Percentiles rank a stretch among this genome's conserved stretches.
Evolutionary conservation across 768 basidiomycete species (phyloP).

Genomic region (Tulasnella calospora): DNA sequence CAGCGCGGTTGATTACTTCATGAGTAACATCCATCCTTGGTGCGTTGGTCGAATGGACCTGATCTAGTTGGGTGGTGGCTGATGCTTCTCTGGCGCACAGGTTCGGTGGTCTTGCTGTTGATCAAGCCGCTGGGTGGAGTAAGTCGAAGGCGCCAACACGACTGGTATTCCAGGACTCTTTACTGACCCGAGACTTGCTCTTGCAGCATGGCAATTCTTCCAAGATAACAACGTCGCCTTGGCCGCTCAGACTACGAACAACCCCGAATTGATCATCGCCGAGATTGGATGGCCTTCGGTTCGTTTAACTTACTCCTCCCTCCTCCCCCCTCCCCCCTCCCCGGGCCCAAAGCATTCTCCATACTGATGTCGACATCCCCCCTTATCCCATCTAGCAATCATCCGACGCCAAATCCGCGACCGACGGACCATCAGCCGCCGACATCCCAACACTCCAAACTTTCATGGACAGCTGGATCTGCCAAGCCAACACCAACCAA

Average conservation of each 20-base stretch:
- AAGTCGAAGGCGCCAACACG: background rate
- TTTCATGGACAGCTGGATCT: conserved; percentile 84
- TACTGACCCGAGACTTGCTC: background rate
- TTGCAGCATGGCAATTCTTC: conserved; percentile 60
- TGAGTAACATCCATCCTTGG: conserved; percentile 83
- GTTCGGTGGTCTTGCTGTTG: conserved; percentile 77
- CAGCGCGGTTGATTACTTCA: conserved; percentile 60
- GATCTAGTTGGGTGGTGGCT: conserved; percentile 29
- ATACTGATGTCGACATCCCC: background rate
- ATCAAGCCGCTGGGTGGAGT: conserved; percentile 71
- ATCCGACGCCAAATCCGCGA: conserved; percentile 52
- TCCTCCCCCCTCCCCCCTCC: no score
- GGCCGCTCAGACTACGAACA: conserved; percentile 59
- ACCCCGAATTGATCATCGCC: conserved; percentile 82
- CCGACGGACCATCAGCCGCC: conserved; percentile 64
- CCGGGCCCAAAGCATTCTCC: background rate
- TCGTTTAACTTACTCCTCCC: conserved; percentile 34
- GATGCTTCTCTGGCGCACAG: conserved; percentile 39
- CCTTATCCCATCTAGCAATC: conserved; percentile 45
- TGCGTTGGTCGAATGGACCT: conserved; percentile 36
- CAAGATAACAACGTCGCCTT: conserved; percentile 53
- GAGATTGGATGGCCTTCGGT: conserved; percentile 90
- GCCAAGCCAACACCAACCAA: conserved; percentile 73
- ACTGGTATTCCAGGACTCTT: background rate
- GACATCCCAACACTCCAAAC: conserved; percentile 50